Base-by-base conservation (phyloP, 2,329 filamentous ascomycete species). In the Dactylellina leptospora region DNA sequence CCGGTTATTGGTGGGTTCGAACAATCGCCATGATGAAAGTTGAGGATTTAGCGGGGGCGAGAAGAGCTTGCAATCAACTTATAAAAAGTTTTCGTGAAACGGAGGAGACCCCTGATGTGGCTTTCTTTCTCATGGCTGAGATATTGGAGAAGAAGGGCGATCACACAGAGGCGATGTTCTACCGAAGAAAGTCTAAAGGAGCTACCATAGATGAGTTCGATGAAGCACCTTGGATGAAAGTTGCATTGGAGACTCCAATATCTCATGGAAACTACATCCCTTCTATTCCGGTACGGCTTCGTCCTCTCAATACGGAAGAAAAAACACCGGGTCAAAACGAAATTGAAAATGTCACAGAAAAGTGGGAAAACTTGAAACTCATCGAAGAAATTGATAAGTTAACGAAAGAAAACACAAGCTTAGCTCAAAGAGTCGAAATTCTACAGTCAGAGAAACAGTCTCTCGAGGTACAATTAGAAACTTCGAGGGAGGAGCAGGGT, bases 41-140 rank as follows among this genome's bases (percentile, higher is more conserved):
- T 22, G 36, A 42, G 9, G 36, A 44, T 20, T 20, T 36, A 6
- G 22, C 11, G 8, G 36, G n/a, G 16, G 53, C 53, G 13, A 56
- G 28, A 23, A 56, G 13, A 18, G 42, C 11, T 6, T 56, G 53
- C n/a, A 27, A n/a, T 3, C 36, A 22, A 13, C 33, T 56, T 2
- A 56, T 56, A 16, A 56, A 36, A 16, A 9, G 6, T 9, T 4
- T 10, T 28, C 53, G 28, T 16, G 18, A 13, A 11, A 8, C 28
- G 8, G n/a, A 56, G 11, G 2, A 20, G 13, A 13, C 28, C 18
- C 10, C 13, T 4, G 13, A 44, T 11, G 6, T 16, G 3, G 36
- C 33, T 9, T 56, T 9, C 18, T 56, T 6, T 13, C 53, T 56
- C 22, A 42, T 56, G 53, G 23, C 53, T 8, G 53, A 56, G 22